phyloP scores from a whole-genome alignment of 2,329 filamentous ascomycete genomes.

The Colletotrichum agaves region DNA sequence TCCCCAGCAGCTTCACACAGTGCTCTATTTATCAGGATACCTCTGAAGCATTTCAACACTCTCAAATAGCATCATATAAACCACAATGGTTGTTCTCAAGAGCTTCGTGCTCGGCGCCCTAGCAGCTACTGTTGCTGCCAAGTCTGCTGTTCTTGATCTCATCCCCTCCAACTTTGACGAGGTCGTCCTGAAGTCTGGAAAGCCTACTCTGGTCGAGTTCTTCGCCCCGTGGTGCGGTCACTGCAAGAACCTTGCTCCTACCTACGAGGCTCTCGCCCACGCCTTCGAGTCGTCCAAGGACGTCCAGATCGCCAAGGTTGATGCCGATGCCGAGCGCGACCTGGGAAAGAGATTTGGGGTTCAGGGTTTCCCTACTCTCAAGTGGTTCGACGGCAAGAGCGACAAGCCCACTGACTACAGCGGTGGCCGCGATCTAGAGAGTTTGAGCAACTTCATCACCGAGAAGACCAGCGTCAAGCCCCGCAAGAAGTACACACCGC shows the following conservation, averaged over 20 bases:
- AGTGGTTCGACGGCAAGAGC: conserved; percentile 97
- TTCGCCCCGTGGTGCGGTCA: conserved; percentile 99
- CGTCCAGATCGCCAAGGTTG: conserved; percentile 93
- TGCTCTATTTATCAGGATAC: conserved; percentile 15
- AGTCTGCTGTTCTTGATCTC: conserved; percentile 89
- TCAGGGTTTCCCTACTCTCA: conserved; percentile 95
- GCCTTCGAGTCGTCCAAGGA: conserved; percentile 77
- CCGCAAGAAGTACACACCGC: conserved; percentile 78
- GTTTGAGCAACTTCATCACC: conserved; percentile 80
- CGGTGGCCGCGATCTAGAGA: conserved; percentile 88
- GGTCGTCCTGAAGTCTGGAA: conserved; percentile 88
- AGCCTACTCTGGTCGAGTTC: conserved; percentile 97
- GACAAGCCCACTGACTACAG: conserved; percentile 86
- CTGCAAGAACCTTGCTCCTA: conserved; percentile 96
- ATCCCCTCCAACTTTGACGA: conserved; percentile 91
- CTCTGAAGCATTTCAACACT: background rate
- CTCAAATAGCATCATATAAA: conserved; percentile 32
- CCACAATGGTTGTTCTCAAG: conserved; percentile 67
- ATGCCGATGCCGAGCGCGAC: conserved; percentile 88
- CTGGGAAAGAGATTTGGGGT: conserved; percentile 89
- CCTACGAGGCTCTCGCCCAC: conserved; percentile 89
- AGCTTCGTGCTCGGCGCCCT: conserved; percentile 68
- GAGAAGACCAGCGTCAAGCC: conserved; percentile 89
- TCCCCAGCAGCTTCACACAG: conserved; percentile 25
- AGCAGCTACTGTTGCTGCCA: conserved; percentile 68